Evolutionary conservation across 1,284 basidiomycete species (phyloP).

Genomic region (Naganishia liquefaciens): DNA sequence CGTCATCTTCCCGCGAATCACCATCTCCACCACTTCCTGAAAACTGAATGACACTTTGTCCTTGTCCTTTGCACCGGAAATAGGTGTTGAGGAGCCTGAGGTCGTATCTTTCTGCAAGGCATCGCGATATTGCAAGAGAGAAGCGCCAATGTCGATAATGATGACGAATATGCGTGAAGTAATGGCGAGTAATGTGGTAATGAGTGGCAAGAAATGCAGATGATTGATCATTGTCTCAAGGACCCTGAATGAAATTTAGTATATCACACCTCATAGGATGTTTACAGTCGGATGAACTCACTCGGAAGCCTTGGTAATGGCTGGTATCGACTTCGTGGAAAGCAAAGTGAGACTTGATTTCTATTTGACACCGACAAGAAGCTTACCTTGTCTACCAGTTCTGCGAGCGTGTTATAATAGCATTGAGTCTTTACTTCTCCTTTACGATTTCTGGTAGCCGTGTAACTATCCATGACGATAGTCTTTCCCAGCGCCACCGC

Average conservation of each 20-base stretch:
- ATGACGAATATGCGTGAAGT: constrained; percentile 30
- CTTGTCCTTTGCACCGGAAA: constrained; percentile 3
- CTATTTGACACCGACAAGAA: neutral
- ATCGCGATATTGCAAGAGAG: constrained; percentile 15
- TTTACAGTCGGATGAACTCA: neutral
- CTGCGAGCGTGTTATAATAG: neutral
- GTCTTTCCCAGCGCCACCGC: neutral
- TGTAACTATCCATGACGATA: neutral
- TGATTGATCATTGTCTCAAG: constrained; percentile 33
- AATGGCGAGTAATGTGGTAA: constrained; percentile 29
- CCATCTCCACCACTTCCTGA: constrained; percentile 14
- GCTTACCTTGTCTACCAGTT: constrained; percentile 27
- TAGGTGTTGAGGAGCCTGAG: neutral
- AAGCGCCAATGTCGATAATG: constrained; percentile 19
- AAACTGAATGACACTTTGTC: constrained; percentile 8
- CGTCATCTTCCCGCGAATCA: constrained; percentile 4
- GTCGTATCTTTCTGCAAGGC: neutral
- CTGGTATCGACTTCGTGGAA: constrained; percentile 19
- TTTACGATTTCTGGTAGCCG: neutral
- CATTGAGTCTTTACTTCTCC: neutral
- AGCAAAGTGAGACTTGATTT: neutral
- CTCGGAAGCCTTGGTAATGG: constrained; percentile 29
- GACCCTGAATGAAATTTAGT: neutral
- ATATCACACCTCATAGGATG: neutral
- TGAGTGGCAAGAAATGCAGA: constrained; percentile 33